phyloP scores from a whole-genome alignment of 176 grass and related monocot genomes.

The Musa beccarii region DNA sequence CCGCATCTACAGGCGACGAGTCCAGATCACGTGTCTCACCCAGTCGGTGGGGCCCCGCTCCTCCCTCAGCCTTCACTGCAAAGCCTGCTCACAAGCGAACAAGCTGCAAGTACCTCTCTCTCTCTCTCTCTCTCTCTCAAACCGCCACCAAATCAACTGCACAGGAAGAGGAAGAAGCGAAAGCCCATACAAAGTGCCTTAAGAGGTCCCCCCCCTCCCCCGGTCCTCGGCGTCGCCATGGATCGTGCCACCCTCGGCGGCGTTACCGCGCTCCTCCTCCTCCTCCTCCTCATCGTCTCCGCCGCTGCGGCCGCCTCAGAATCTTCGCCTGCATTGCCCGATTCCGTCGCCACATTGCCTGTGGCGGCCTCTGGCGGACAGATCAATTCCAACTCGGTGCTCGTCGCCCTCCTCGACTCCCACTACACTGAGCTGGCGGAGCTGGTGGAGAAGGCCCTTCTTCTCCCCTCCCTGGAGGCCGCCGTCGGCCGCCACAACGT shows the following conservation, averaged over 20 bases:
- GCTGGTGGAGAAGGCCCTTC: slow-evolving; percentile 78
- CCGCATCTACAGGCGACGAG: background rate
- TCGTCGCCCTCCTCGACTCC: slow-evolving; percentile 65
- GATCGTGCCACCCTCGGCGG: background rate
- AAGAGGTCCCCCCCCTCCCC: background rate
- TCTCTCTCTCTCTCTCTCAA: background rate
- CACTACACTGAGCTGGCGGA: slow-evolving; percentile 64
- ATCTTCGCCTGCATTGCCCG: background rate
- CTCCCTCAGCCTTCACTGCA: slow-evolving; percentile 15
- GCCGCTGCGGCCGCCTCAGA: background rate
- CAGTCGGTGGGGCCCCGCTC: background rate
- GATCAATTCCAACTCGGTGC: slow-evolving; percentile 73
- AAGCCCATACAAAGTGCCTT: background rate
- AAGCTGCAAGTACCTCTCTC: background rate
- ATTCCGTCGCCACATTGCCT: background rate
- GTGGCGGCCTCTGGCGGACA: background rate
- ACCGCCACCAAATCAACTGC: background rate
- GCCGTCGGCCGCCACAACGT: slow-evolving; percentile 48
- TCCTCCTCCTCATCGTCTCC: background rate
- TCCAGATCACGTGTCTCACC: background rate
- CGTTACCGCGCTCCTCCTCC: background rate
- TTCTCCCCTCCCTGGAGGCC: slow-evolving; percentile 53
- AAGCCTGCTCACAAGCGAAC: background rate
- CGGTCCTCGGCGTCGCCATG: background rate
- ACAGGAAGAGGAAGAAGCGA: background rate